Base-by-base conservation (phyloP, 2,329 filamentous ascomycete genomes). In the Fusarium graminum region DNA sequence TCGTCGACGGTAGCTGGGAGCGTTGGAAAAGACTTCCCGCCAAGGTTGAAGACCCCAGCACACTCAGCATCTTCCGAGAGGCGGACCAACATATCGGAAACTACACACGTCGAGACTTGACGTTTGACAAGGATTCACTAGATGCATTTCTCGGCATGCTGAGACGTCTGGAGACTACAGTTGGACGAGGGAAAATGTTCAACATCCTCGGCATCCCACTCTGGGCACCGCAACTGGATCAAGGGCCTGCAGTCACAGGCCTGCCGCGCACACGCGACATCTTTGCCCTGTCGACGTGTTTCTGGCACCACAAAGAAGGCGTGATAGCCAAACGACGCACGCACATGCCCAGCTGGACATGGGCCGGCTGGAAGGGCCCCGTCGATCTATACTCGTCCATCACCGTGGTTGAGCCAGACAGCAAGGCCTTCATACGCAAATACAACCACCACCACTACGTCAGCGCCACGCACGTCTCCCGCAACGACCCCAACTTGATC, bases 291-390 rank as follows among this genome's bases (percentile, higher is more conserved):
- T 72, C 75, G 4, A 77, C 75, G 7, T 75, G 75, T 44, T 78
- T 78, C 59, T 78, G 76, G 76, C 76, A 78, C n/a, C 76, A 78
- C 46, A 69, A 66, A 34, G 72, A 74, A 5, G 68, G 65, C 8
- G 57, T 59, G 11, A 63, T 69, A 42, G 73, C 72, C 2, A 68
- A 52, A n/a, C 54, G 76, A 40, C 69, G 75, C 2, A 56, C 62
- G 0, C 76, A 78, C 39, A 63, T 78, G 49, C 76, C 76, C 10
- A 78, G 76, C 58, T 78, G 76, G 76, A 76, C 76, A 3, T 78
- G 76, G 76, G 76, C 76, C 4, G 76, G 76, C 3, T 78, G 76
- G 76, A 68, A 72, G 17, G 76, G 76, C 14, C 65, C 74, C 7
- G 76, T 78, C 13, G 76, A 77, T 29, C 63, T 78, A 41, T 70